Conservation (phyloP, 192 early-diverging fungal genomes). For the Coemansia sp. region DNA sequence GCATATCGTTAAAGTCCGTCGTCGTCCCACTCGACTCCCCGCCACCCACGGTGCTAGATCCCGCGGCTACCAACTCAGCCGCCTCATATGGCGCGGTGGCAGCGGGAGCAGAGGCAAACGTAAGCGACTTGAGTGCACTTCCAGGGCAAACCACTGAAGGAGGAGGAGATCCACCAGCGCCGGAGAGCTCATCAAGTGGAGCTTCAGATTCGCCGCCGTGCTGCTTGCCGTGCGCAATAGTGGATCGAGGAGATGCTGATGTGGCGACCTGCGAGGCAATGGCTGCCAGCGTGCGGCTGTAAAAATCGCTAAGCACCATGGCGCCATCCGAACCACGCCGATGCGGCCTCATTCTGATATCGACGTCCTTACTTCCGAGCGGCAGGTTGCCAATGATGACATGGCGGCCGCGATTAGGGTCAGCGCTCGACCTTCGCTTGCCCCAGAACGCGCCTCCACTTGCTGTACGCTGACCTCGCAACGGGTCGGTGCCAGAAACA, state of each 20-base stretch:
- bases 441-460: not conserved
- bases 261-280: not conserved
- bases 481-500: not conserved
- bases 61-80: not conserved
- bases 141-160: not conserved
- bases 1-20: slow-evolving; percentile 62
- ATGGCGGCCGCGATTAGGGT: not conserved
- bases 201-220: not conserved
- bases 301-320: slow-evolving; percentile 35
- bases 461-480: not conserved
- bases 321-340: slow-evolving; percentile 47
- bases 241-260: not conserved
- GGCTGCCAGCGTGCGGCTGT: slow-evolving; percentile 19
- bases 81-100: not conserved
- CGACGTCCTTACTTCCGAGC: not conserved
- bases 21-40: not conserved
- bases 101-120: not conserved
- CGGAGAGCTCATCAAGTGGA: not conserved
- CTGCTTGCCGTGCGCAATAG: not conserved
- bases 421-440: slow-evolving; percentile 2
- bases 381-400: slow-evolving; percentile 9
- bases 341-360: not conserved
- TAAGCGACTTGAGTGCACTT: not conserved
- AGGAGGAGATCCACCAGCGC: not conserved
- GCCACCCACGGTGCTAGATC: not conserved